Percentiles rank a stretch among this genome's conserved stretches.
Conservation (phyloP, 2,329 filamentous ascomycete genomes). For the Magnaporthiopsis incrustans region DNA sequence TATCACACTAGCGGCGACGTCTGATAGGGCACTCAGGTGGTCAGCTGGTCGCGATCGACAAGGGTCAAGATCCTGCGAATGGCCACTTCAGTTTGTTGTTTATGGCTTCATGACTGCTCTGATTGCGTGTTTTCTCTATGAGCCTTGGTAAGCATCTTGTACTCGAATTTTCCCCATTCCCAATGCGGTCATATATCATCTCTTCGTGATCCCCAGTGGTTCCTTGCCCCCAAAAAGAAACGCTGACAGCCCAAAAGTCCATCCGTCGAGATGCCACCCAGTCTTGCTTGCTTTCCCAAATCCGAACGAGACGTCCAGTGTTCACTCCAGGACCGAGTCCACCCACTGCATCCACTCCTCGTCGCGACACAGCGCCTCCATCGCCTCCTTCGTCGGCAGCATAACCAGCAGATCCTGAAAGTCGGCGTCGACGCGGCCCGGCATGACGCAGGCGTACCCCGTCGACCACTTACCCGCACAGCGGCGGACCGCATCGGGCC, state of each 20-base stretch:
- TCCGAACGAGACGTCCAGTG: neutral
- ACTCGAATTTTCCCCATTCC: too few relatives aligned
- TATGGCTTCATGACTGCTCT: too few relatives aligned
- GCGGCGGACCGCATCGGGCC: slow-evolving; percentile 4
- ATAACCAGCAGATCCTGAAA: neutral
- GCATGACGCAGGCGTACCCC: neutral
- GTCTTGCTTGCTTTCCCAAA: neutral
- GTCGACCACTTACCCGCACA: neutral
- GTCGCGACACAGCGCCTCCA: neutral
- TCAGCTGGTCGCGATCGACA: too few relatives aligned
- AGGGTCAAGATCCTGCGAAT: too few relatives aligned
- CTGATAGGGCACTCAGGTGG: too few relatives aligned
- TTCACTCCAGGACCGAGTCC: neutral
- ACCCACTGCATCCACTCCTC: slow-evolving; percentile 5
- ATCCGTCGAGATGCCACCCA: neutral
- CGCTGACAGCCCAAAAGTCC: neutral
- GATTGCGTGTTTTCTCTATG: too few relatives aligned
- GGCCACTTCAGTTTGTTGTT: too few relatives aligned
- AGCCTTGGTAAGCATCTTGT: too few relatives aligned
- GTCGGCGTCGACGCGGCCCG: neutral
- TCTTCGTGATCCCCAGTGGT: too few relatives aligned
- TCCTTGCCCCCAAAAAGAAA: too few relatives aligned
- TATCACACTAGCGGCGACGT: neutral
- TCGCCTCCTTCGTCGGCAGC: slow-evolving; percentile 1
- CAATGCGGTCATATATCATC: too few relatives aligned